phyloP scores from a whole-genome alignment of 805 yeast species.

The Yamadazyma sp. region DNA sequence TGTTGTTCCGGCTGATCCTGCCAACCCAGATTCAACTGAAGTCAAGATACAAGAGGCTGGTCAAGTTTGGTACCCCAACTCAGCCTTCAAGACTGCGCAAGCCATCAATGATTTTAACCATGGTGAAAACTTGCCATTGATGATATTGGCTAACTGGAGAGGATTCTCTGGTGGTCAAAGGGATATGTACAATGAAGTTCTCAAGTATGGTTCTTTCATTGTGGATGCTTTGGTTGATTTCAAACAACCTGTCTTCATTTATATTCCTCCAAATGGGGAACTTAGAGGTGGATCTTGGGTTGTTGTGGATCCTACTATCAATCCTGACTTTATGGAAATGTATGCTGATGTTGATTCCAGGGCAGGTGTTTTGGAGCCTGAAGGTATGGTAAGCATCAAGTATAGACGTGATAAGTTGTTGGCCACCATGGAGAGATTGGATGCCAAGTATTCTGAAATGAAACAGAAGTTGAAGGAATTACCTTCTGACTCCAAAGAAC shows the following conservation, averaged over 20 bases:
- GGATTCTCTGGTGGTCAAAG: constrained; percentile 99
- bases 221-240: constrained; percentile 96
- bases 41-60: constrained; percentile 91
- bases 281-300: constrained; percentile 99
- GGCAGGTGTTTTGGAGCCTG: constrained; percentile 98
- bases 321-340: constrained; percentile 98
- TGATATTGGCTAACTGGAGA: constrained; percentile 99
- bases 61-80: constrained; percentile 99
- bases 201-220: constrained; percentile 94
- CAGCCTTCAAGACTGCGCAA: constrained; percentile 98
- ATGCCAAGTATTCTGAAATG: constrained; percentile 67
- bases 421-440: constrained; percentile 90
- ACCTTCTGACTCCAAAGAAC: constrained; percentile 61
- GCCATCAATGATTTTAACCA: constrained; percentile 96
- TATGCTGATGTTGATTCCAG: constrained; percentile 94
- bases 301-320: constrained; percentile 97
- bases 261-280: constrained; percentile 98
- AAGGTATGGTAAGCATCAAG: constrained; percentile 98
- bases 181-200: constrained; percentile 98
- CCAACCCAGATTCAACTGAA: constrained; percentile 94
- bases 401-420: constrained; percentile 91
- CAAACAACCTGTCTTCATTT: constrained; percentile 95
- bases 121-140: constrained; percentile 96
- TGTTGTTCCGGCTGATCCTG: constrained; percentile 95
- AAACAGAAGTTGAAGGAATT: constrained; percentile 57